Conservation (phyloP, 208 protist genomes). For the Kentomonas sorsogonicus region DNA sequence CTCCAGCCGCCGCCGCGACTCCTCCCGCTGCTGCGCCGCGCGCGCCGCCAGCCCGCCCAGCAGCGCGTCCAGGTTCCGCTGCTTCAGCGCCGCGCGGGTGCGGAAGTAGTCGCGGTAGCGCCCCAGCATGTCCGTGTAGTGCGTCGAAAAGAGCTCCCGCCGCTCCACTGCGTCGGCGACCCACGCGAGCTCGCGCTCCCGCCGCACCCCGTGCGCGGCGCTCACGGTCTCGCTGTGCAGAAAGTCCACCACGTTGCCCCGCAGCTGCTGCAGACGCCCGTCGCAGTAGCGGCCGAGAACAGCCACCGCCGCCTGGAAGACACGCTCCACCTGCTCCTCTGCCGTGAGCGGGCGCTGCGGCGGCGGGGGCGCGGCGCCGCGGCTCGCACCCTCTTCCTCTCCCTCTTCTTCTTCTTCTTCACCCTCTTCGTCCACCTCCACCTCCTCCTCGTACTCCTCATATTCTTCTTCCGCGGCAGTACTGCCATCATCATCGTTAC, state of each 20-base stretch:
- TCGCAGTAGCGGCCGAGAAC: constrained; percentile 38
- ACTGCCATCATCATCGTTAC: constrained; percentile 1
- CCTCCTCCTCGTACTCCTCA: neutral
- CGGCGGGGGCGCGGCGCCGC: neutral
- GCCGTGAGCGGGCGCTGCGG: too few relatives aligned
- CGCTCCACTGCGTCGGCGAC: constrained; percentile 33
- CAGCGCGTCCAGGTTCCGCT: constrained; percentile 25
- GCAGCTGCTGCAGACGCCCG: constrained; percentile 23
- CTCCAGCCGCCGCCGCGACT: constrained; percentile 18
- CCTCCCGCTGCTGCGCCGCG: constrained; percentile 16
- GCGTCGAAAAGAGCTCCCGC: constrained; percentile 28
- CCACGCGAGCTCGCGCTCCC: constrained; percentile 30
- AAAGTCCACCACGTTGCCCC: constrained; percentile 43
- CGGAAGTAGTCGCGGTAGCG: constrained; percentile 40
- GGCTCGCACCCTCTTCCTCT: neutral
- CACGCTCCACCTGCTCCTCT: too few relatives aligned
- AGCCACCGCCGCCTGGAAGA: constrained; percentile 18
- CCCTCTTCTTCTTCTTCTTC: neutral
- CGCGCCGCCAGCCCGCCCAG: constrained; percentile 20
- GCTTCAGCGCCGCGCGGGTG: constrained; percentile 26
- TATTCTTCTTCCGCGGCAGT: constrained; percentile 4
- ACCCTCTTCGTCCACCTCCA: neutral
- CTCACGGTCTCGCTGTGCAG: constrained; percentile 44
- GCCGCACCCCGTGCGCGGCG: constrained; percentile 35
- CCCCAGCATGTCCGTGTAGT: constrained; percentile 34